Evolutionary conservation across 805 yeast species (phyloP).

Genomic region (Spathaspora passalidarum): DNA sequence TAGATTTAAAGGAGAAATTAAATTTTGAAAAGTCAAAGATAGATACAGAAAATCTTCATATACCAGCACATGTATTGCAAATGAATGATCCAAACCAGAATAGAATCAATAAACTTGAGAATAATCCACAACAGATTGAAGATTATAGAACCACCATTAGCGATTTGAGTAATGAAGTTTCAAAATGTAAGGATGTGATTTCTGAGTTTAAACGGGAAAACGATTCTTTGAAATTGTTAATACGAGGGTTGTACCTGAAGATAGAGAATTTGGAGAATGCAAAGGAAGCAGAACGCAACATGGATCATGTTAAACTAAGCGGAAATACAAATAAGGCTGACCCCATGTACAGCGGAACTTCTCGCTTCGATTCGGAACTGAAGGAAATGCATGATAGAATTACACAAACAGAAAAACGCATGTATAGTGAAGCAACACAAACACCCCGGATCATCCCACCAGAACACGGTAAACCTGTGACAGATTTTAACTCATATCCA

Average conservation of each 20-base stretch:
- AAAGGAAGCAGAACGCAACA: background rate
- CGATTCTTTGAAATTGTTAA: background rate
- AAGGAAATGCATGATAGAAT: background rate
- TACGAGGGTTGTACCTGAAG: background rate
- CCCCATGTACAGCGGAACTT: background rate
- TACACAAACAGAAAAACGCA: background rate
- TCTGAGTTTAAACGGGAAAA: background rate
- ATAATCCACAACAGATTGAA: background rate
- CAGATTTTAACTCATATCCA: background rate
- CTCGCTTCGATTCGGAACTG: background rate
- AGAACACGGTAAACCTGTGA: background rate
- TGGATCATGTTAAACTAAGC: background rate
- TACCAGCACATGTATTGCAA: background rate
- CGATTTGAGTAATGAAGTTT: background rate
- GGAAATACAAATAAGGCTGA: background rate
- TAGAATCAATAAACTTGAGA: background rate
- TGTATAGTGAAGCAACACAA: background rate
- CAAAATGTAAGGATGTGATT: background rate
- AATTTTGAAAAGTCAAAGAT: background rate
- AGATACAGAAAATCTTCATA: background rate
- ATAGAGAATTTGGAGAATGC: background rate
- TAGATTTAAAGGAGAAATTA: background rate
- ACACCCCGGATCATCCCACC: background rate
- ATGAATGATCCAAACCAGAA: background rate
- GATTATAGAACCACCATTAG: background rate